Conservation (phyloP, 1,284 basidiomycete genomes). For the Tylopilus sp. region DNA sequence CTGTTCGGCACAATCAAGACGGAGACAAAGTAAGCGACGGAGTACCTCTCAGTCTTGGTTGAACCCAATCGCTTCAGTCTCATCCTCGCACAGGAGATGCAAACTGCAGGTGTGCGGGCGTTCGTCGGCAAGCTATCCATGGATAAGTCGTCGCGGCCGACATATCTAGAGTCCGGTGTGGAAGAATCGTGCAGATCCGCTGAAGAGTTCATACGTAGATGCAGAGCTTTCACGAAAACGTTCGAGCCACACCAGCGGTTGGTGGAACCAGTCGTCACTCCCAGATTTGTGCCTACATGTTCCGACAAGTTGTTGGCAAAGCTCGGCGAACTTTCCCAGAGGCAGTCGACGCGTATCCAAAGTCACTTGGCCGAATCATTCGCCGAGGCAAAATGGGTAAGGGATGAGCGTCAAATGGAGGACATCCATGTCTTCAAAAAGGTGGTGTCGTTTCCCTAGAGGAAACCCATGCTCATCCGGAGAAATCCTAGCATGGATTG, state of each 20-base stretch:
- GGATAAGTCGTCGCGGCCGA: conserved; percentile 69
- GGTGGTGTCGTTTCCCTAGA: conserved; percentile 36
- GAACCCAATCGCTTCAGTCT: conserved; percentile 42
- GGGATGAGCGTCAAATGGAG: conserved; percentile 50
- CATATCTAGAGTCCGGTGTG: conserved; percentile 63
- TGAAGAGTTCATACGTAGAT: conserved; percentile 50
- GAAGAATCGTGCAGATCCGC: conserved; percentile 48
- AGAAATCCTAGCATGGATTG: conserved; percentile 45
- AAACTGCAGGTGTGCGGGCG: conserved; percentile 63
- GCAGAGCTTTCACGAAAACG: conserved; percentile 39
- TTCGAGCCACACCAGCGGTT: conserved; percentile 46
- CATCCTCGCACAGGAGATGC: conserved; percentile 70
- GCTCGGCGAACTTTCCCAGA: conserved; percentile 49
- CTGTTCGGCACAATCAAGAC: conserved; percentile 78
- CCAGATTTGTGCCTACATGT: conserved; percentile 79
- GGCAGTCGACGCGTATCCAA: conserved; percentile 52
- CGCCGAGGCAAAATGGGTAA: conserved; percentile 70
- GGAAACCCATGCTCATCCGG: conserved; percentile 3
- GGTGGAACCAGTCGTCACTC: conserved; percentile 75
- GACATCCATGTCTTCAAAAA: conserved; percentile 72
- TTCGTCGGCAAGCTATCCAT: conserved; percentile 83
- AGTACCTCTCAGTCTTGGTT: background rate
- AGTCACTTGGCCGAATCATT: conserved; percentile 74
- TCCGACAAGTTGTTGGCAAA: conserved; percentile 60
- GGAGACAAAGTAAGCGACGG: conserved; percentile 63